Evolutionary conservation across 805 yeast species (phyloP).

Genomic region (Metschnikowia dekortorum): DNA sequence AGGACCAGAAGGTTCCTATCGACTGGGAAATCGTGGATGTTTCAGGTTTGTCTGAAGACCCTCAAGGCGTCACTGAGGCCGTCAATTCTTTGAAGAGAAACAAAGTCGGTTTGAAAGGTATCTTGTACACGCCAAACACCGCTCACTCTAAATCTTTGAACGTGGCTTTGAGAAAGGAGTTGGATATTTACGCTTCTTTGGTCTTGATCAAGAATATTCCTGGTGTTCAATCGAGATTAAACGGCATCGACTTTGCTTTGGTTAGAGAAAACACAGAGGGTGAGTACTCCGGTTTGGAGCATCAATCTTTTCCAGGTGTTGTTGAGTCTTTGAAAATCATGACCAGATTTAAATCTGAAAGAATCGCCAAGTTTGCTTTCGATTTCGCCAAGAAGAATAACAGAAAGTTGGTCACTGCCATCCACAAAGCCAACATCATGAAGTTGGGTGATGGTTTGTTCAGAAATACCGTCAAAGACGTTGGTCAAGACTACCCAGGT

Average conservation of each 20-base stretch:
- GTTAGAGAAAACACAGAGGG: constrained; percentile 99
- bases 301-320: constrained; percentile 95
- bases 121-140: constrained; percentile 84
- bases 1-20: constrained; percentile 82
- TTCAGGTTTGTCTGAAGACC: constrained; percentile 38
- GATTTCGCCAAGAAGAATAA: constrained; percentile 91
- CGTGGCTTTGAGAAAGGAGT: constrained; percentile 93
- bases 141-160: constrained; percentile 79
- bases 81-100: constrained; percentile 90
- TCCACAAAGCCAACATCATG: constrained; percentile 99
- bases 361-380: constrained; percentile 95
- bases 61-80: constrained; percentile 66
- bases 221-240: constrained; percentile 87
- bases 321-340: constrained; percentile 95
- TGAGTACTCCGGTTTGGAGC: constrained; percentile 98
- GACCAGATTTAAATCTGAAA: constrained; percentile 91
- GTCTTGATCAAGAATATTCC: constrained; percentile 92
- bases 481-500: constrained; percentile 80
- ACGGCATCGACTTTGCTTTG: constrained; percentile 85
- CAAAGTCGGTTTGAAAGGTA: constrained; percentile 95
- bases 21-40: constrained; percentile 73
- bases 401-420: constrained; percentile 91
- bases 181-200: constrained; percentile 91
- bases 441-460: constrained; percentile 97
- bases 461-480: constrained; percentile 86